Evolutionary conservation across 139 green algal genomes (phyloP), one percentile per base, ranked within the genome.

Genomic region (Mesotaenium endlicherianum): DNA sequence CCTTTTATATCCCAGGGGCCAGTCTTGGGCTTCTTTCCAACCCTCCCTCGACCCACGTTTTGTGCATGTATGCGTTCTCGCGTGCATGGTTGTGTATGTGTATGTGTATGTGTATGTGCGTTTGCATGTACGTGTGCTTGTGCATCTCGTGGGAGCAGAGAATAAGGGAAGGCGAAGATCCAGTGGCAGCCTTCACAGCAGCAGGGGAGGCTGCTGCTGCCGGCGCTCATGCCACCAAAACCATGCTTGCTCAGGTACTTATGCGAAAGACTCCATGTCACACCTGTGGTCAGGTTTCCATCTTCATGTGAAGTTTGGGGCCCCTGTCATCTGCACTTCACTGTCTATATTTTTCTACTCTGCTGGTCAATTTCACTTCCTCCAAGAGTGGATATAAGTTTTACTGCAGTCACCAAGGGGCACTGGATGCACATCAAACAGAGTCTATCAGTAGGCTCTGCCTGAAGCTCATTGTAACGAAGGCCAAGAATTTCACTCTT

Each of bases 231-330:
- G 68, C 49, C 14, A 82, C 75, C 55, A 76, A 77, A n/a, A 38
- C 26, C 47, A 75, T 82, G 50, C 50, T 36, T 36, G 75, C 75
- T 31, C 75, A 49, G 75, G 75, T 82, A n/a, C n/a, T n/a, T n/a
- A n/a, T n/a, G n/a, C n/a, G 31, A 76, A 40, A 26, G 20, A 31
- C 30, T 4, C 42, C n/a, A 0, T 71, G 16, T 11, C 17, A 36
- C 17, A 41, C 38, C 8, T 38, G 36, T 70, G 50, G 8, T 42
- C 38, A 26, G 45, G 38, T 31, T 57, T 2, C 69, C 40, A n/a
- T 77, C 3, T 53, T 34, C 11, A n/a, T 76, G 41, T 34, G n/a
- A 58, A 5, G n/a, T 53, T 34, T 64, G 14, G 41, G 34, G 41
- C 53, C 53, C 26, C 26, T 11, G 41, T 39, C 30, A 64, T 4